Evolutionary conservation across 805 yeast genomes (phyloP).

Genomic region (Naumovozyma baii): DNA sequence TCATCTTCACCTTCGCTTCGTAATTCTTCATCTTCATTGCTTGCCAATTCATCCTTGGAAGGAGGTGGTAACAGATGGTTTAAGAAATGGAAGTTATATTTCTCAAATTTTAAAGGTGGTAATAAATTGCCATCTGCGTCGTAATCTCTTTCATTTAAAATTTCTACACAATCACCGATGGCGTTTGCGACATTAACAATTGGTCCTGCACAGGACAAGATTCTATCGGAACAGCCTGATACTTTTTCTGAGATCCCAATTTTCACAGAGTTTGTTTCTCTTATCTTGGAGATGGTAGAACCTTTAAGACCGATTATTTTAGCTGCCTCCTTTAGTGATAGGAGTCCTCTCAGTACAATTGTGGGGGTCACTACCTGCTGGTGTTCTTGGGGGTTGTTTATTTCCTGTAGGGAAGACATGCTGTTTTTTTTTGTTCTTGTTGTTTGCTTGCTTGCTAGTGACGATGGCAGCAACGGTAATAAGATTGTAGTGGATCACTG

Average conservation of each 20-base stretch:
- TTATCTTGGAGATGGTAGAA: constrained; percentile 59
- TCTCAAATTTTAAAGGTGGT: constrained; percentile 20
- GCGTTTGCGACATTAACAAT: constrained; percentile 63
- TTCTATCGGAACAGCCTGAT: constrained; percentile 74
- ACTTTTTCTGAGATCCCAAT: constrained; percentile 80
- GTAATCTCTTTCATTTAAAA: constrained; percentile 8
- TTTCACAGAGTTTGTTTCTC: constrained; percentile 67
- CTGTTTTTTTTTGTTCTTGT: background rate
- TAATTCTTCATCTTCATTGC: background rate
- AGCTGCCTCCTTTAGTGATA: constrained; percentile 82
- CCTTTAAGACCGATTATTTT: constrained; percentile 85
- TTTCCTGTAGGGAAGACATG: background rate
- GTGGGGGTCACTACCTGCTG: constrained; percentile 1
- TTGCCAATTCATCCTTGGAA: constrained; percentile 14
- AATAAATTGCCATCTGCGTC: constrained; percentile 2
- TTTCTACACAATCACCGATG: constrained; percentile 57
- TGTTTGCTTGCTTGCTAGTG: too few species aligned
- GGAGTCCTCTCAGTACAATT: constrained; percentile 39
- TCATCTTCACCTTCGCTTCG: background rate
- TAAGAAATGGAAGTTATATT: constrained; percentile 37
- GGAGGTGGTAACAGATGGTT: constrained; percentile 28
- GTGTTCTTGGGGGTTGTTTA: background rate
- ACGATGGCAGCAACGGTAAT: too few species aligned
- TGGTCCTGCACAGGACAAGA: constrained; percentile 68
- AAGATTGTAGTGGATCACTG: too few species aligned